Evolutionary conservation across 2,329 filamentous ascomycete species (phyloP), one percentile per base, ranked within the genome.

Genomic region (Cladobotryum protrusum): DNA sequence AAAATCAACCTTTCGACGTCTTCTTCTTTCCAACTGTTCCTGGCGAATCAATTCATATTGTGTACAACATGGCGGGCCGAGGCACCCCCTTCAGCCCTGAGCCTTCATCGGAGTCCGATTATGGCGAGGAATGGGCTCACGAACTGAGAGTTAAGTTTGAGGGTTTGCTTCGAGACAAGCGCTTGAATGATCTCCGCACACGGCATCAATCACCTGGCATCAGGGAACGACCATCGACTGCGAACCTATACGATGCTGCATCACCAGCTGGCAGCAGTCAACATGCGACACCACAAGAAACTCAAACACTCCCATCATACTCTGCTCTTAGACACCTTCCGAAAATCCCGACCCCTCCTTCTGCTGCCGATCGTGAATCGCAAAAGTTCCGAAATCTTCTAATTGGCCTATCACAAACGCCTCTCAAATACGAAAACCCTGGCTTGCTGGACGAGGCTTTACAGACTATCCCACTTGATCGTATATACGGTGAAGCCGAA

Each of bases 401-500:
- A 41, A 80, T 95, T 57, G 89, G 88, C 17, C 72, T 97, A 17
- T 96, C 92, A 14, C 78, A 87, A 52, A 96, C 90, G 42, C 93
- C 93, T 15, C 87, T 85, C 17, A 93, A 92, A 66, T 99, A 95
- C 72, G 93, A 99, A 69, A 97, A 99, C 67, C 92, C 93, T 0
- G 93, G 93, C 34, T 73, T 97, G 11, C 74, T 99, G 47, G 93
- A 99, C 65, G 92, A 97, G 67, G 93, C 92, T 4, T 73, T 99
- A 15, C 82, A 87, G 54, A 82, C 83, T 35, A 89, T 99, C 44
- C 92, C 92, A 0, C 74, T 97, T 29, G 89, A 96, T 64, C 82
- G 89, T 58, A 89, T 99, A 59, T 97, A 97, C 68, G 80, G 85
- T 57, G 90, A 96, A 65, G 93, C 93, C 47, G 90, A 97, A 66